phyloP scores from a whole-genome alignment of 768 basidiomycete species.

The Kockovaella imperatae region DNA sequence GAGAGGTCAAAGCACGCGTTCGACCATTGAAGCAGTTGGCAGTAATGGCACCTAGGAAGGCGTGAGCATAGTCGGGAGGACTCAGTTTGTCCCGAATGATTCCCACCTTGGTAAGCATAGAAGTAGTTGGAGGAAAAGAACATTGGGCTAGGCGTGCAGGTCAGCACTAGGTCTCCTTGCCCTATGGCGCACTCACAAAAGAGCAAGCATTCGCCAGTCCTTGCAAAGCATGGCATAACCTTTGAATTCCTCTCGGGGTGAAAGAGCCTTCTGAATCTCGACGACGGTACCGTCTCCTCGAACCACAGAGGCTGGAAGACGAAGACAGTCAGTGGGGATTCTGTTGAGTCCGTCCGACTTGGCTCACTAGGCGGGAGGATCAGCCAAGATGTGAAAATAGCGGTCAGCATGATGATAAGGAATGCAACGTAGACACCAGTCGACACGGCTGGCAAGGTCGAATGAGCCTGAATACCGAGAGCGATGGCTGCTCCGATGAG shows the following conservation, averaged over 20 bases:
- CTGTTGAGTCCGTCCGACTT: neutral
- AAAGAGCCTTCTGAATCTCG: conserved; percentile 43
- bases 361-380: conserved; percentile 46
- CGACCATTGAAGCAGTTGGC: conserved; percentile 48
- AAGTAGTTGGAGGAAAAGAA: conserved; percentile 50
- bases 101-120: conserved; percentile 51
- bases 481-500: conserved; percentile 72
- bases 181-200: conserved; percentile 21
- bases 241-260: conserved; percentile 22
- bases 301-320: conserved; percentile 35
- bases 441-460: conserved; percentile 48
- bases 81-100: too few relatives aligned
- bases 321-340: neutral
- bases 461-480: conserved; percentile 52
- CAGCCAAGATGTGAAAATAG: conserved; percentile 45
- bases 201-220: conserved; percentile 48
- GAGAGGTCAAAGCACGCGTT: conserved; percentile 49
- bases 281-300: conserved; percentile 49
- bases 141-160: conserved; percentile 37
- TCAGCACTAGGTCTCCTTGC: neutral
- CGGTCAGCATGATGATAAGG: conserved; percentile 49
- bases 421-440: conserved; percentile 45
- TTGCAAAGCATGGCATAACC: conserved; percentile 43
- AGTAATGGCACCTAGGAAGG: conserved; percentile 47
- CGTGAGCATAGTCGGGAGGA: too few relatives aligned